Conservation (phyloP, 2,329 filamentous ascomycete genomes). For the Aureobasidium sp. region DNA sequence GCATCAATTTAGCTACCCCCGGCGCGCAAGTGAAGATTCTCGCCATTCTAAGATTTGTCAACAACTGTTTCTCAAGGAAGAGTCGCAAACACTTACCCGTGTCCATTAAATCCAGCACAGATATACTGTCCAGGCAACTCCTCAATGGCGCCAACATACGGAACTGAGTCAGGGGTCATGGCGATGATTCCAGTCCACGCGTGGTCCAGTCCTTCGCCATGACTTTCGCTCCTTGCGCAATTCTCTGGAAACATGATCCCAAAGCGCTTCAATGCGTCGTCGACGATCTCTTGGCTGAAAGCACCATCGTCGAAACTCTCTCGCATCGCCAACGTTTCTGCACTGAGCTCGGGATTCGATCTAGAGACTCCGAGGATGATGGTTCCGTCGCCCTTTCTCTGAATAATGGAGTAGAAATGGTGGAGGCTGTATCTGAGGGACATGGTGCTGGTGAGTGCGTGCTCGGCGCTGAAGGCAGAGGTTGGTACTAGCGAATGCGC, state of each 20-base stretch:
- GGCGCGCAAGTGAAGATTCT: slow-evolving; percentile 40
- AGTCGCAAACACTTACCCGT: slow-evolving; percentile 25
- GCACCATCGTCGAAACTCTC: slow-evolving; percentile 33
- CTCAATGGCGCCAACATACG: slow-evolving; percentile 37
- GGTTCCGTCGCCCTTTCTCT: slow-evolving; percentile 35
- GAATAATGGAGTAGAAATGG: slow-evolving; percentile 44
- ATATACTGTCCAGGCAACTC: slow-evolving; percentile 38
- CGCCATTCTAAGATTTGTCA: slow-evolving; percentile 26
- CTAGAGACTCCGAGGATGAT: slow-evolving; percentile 36
- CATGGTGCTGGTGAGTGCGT: slow-evolving; percentile 33
- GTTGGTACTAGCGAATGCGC: slow-evolving; percentile 38
- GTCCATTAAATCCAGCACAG: slow-evolving; percentile 43
- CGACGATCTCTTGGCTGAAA: slow-evolving; percentile 33
- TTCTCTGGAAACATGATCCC: slow-evolving; percentile 27
- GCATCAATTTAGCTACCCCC: slow-evolving; percentile 34
- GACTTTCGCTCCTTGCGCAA: slow-evolving; percentile 16
- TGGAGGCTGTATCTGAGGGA: slow-evolving; percentile 38
- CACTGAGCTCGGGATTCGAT: slow-evolving; percentile 29
- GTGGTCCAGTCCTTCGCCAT: slow-evolving; percentile 38
- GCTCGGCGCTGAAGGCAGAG: slow-evolving; percentile 27
- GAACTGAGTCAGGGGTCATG: slow-evolving; percentile 38
- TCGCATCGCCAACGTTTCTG: slow-evolving; percentile 17
- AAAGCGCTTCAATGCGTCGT: slow-evolving; percentile 31
- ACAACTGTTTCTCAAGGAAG: neutral
- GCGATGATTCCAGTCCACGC: slow-evolving; percentile 41